Evolutionary conservation across 2,329 filamentous ascomycete genomes (phyloP).

Genomic region (Septoria petroselini): DNA sequence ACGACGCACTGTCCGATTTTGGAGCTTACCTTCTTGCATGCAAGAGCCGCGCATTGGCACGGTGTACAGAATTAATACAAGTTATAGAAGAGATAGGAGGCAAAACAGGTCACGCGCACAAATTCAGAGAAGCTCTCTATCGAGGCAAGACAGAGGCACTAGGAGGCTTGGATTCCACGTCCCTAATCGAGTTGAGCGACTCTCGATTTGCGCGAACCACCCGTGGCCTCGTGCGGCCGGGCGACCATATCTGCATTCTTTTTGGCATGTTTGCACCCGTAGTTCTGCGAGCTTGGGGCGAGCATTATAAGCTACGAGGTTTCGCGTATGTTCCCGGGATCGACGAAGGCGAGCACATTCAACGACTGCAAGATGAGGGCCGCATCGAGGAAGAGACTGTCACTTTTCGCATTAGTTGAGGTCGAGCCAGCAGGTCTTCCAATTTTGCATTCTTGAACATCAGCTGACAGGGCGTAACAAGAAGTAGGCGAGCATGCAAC

Average conservation of each 20-base stretch:
- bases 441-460: too few relatives aligned
- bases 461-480: too few relatives aligned
- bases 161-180: too few relatives aligned
- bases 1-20: not conserved
- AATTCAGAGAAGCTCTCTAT: not conserved
- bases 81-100: not conserved
- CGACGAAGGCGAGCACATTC: not conserved
- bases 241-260: slow-evolving; percentile 2
- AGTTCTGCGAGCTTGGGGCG: not conserved
- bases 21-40: not conserved
- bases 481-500: too few relatives aligned
- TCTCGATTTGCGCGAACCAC: not conserved
- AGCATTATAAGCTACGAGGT: not conserved
- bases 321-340: not conserved
- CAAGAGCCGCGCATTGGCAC: not conserved
- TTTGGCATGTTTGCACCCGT: not conserved
- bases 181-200: not conserved
- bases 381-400: slow-evolving; percentile 1
- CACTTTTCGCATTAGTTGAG: not conserved
- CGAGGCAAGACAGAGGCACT: too few relatives aligned
- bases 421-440: too few relatives aligned
- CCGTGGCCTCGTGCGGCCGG: not conserved
- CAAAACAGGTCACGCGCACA: not conserved
- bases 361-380: not conserved
- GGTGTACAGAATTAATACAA: not conserved